Evolutionary conservation across 2,329 filamentous ascomycete genomes (phyloP), one percentile per base, ranked within the genome.

Genomic region (Lomentospora prolificans): DNA sequence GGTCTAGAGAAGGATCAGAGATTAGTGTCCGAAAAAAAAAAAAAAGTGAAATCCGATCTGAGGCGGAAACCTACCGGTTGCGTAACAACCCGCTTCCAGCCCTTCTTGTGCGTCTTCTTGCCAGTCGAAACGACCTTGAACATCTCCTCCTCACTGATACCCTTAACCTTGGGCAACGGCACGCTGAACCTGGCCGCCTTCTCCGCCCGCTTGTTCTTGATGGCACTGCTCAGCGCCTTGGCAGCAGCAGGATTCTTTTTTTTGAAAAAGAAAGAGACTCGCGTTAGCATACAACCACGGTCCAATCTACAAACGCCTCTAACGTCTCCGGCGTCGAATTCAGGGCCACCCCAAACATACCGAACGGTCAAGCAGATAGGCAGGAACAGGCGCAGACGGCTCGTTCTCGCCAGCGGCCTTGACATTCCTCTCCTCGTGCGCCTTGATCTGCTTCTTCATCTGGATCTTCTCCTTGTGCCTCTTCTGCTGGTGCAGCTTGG

Each of bases 381-480:
- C 86, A 53, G 94, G 94, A 64, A 97, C 78, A 57, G 94, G 89
- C 52, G 89, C 89, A 62, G 80, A 83, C 25, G 84, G 84, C 59
- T 91, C 88, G 71, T 94, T 87, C 64, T 86, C 82, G 62, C 87
- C 84, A 56, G 86, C 85, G 7, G 87, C 89, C 75, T 97, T 96
- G 77, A 97, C 85, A 68, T 96, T 95, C 74, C 90, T 86, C 78
- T 96, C 89, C 74, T 99, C 94, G 76, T 96, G 89, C 48, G 89
- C 87, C 74, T 88, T 89, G 81, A 99, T 95, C 66, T 85, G 78
- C 80, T 96, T 95, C 73, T 87, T 87, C 87, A 96, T 91, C 80
- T 95, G 90, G 69, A 96, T 95, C 86, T 99, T 99, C 79, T 99
- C 91, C 70, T 91, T 87, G 76, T 90, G 89, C 25, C 94, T 84